These are phyloP conservation scores for Metarhizium robertsii DNA, from an alignment of 2,329 filamentous ascomycete genomes.

Conservation along the genomic window DNA sequence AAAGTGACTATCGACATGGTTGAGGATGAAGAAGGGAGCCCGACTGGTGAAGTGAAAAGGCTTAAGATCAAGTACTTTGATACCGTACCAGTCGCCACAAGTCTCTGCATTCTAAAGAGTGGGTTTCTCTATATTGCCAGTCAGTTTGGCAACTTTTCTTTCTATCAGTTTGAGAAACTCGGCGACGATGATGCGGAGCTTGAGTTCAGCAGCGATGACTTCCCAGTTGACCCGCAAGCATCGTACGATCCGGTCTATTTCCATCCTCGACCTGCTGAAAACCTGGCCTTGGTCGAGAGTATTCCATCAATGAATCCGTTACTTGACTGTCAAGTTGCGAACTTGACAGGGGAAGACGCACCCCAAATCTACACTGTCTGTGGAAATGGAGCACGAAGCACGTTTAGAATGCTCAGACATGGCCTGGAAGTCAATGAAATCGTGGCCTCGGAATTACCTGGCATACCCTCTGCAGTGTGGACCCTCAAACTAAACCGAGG, in stretches of 20 bases:
- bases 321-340: constrained; percentile 84
- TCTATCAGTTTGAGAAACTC: constrained; percentile 96
- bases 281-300: constrained; percentile 75
- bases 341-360: constrained; percentile 83
- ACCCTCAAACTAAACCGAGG: constrained; percentile 76
- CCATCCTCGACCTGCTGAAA: constrained; percentile 67
- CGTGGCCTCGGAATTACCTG: constrained; percentile 84
- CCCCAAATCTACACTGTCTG: constrained; percentile 94
- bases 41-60: constrained; percentile 70
- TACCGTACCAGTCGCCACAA: constrained; percentile 81
- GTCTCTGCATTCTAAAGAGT: constrained; percentile 86
- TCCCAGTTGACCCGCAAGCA: constrained; percentile 63
- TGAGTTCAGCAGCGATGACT: constrained; percentile 77
- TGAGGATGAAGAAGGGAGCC: constrained; percentile 67
- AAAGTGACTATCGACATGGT: constrained; percentile 91
- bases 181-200: constrained; percentile 90
- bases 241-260: constrained; percentile 77
- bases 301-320: constrained; percentile 86
- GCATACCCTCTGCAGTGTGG: constrained; percentile 88
- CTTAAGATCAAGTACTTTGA: constrained; percentile 98
- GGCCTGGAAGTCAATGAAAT: constrained; percentile 90
- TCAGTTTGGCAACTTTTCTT: constrained; percentile 86
- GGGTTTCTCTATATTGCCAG: constrained; percentile 90
- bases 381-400: constrained; percentile 79
- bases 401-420: constrained; percentile 86